Conservation (phyloP, 2,329 filamentous ascomycete species). For the Penicillium sp. region DNA sequence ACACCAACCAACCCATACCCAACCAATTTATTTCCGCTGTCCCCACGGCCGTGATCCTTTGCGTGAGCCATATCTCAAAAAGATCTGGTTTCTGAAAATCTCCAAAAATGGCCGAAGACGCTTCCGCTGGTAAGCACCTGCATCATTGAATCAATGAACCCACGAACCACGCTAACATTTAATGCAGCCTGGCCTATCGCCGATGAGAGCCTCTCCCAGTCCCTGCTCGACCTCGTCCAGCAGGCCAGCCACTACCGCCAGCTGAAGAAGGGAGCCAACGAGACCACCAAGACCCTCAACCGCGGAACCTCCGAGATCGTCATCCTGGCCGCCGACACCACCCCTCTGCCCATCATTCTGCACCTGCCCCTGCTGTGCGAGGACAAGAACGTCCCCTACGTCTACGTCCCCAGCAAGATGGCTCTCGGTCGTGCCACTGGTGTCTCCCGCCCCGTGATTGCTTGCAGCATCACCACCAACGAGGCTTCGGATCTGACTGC, state of each 20-base stretch:
- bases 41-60: slow-evolving; percentile 11
- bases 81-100: slow-evolving; percentile 19
- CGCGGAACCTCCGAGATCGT: slow-evolving; percentile 87
- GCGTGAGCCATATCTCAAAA: slow-evolving; percentile 20
- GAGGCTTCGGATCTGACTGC: slow-evolving; percentile 81
- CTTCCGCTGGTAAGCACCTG: not conserved
- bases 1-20: not conserved
- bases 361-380: slow-evolving; percentile 87
- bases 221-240: slow-evolving; percentile 80
- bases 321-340: slow-evolving; percentile 84
- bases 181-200: slow-evolving; percentile 64
- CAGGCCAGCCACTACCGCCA: slow-evolving; percentile 63
- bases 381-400: slow-evolving; percentile 68
- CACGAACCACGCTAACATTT: not conserved
- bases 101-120: slow-evolving; percentile 33
- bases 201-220: slow-evolving; percentile 71
- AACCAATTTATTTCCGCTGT: slow-evolving; percentile 4
- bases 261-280: slow-evolving; percentile 87
- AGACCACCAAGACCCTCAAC: slow-evolving; percentile 83
- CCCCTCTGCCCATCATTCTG: slow-evolving; percentile 81
- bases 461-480: slow-evolving; percentile 85
- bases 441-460: slow-evolving; percentile 84
- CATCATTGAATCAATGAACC: not conserved
- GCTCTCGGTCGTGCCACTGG: slow-evolving; percentile 86
- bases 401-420: slow-evolving; percentile 75